Evolutionary conservation across 129 eudicot genomes (phyloP).

Genomic region (Tagetes erecta): DNA sequence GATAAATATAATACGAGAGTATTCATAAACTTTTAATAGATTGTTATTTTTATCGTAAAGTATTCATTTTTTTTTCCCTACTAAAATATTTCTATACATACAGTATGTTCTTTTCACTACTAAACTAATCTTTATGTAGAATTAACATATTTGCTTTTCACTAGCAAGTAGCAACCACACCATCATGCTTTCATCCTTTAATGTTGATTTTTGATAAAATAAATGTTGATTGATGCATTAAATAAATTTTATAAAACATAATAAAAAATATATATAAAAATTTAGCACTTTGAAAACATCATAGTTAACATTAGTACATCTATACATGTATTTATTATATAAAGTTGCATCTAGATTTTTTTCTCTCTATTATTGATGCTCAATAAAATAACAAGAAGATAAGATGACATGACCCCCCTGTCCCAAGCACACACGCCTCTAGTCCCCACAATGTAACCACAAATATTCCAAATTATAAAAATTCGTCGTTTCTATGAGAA

Average conservation of each 20-base stretch:
- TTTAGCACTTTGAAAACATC: not conserved
- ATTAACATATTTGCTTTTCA: not conserved
- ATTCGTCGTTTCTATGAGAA: not conserved
- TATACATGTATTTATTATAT: not conserved
- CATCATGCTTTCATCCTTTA: not conserved
- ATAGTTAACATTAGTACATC: not conserved
- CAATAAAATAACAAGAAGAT: not conserved
- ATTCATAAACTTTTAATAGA: no score
- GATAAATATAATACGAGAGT: no score
- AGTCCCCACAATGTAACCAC: conserved; percentile 1
- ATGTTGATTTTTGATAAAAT: not conserved
- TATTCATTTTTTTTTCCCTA: no score
- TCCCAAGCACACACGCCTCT: conserved; percentile 16
- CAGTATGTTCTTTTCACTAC: no score
- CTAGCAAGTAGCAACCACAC: not conserved
- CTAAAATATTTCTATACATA: no score
- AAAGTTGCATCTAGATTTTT: conserved; percentile 2
- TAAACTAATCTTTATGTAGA: no score
- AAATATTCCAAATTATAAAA: not conserved
- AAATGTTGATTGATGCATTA: not conserved
- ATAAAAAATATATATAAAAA: not conserved
- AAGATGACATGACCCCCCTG: conserved; percentile 11
- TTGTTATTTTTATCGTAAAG: no score
- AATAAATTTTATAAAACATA: not conserved
- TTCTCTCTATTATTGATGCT: not conserved